Evolutionary conservation across 1,284 basidiomycete species (phyloP), one percentile per base, ranked within the genome.

Genomic region (Trametes pubescens): DNA sequence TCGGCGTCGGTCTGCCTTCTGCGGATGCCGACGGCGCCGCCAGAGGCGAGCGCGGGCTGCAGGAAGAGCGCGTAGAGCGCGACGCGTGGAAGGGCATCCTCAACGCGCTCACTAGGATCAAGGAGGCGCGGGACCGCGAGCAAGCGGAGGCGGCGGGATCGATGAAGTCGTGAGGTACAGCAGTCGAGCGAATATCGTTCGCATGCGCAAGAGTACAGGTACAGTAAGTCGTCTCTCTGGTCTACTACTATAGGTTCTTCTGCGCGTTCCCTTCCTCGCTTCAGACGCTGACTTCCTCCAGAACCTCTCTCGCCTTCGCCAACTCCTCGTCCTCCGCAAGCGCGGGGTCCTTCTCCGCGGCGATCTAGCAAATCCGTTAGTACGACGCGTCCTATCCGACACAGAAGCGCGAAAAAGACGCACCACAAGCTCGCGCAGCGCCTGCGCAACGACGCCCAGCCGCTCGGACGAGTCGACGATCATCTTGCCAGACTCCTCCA

Each of bases 401-500:
- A 11, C 35, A 10, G 18, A 11, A 16, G 32, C 13, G 21, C 18
- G 13, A 26, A 21, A 21, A 46, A 21, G 35, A 86, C 92, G 70
- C 75, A 95, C 93, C 62, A 94, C 80, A 48, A 93, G 77, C 68
- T 89, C 86, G 66, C 84, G 79, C 63, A 96, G 80, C 62, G 90
- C 90, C 66, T 81, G 85, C 37, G 83, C 80, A 34, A 86, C 87
- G 70, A 83, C 85, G 62, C 82, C 85, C 34, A 94, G 78, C 57
- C 89, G 84, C 61, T 76, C 82, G 63, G 81, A 78, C 11, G 90
- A 85, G 73, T 94, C 89, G 32, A 81, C 80, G 65, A 95, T 84
- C 92, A 95, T 93, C 83, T 88, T 93, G 70, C 87, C 80, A 37
- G 91, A 89, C 79, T 96, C 94, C 66, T 91, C 89, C 63, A 90